Evolutionary conservation across 2,329 filamentous ascomycete species (phyloP).

Genomic region (Neofusicoccum ribis): DNA sequence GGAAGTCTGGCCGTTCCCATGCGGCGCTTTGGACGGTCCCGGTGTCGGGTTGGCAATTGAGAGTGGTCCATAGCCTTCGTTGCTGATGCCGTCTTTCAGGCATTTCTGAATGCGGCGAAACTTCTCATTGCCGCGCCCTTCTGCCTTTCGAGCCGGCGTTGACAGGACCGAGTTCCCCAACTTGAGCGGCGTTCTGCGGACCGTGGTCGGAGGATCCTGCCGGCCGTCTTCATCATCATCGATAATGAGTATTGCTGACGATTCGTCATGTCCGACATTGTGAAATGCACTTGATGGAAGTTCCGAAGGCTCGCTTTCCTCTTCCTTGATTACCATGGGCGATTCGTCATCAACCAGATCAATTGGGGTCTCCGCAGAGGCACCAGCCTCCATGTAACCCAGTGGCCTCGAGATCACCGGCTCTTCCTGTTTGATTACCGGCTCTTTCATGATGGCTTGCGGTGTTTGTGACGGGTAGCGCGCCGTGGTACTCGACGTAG

Average conservation of each 20-base stretch:
- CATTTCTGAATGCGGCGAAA: not conserved
- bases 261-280: not conserved
- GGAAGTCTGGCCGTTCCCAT: not conserved
- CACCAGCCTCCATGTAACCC: not conserved
- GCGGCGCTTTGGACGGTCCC: not conserved
- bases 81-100: not conserved
- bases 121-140: not conserved
- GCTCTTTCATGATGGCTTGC: not conserved
- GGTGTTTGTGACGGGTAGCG: too few species aligned
- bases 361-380: not conserved
- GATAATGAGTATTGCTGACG: not conserved
- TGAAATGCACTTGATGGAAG: not conserved
- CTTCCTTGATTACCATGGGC: not conserved
- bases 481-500: too few species aligned
- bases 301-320: not conserved
- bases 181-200: not conserved
- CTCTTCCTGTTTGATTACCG: not conserved
- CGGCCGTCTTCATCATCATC: not conserved
- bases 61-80: not conserved
- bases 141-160: not conserved
- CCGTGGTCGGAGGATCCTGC: not conserved
- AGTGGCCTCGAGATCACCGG: not conserved
- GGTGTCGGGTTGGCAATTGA: not conserved
- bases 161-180: not conserved
- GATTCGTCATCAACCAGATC: not conserved